Percentiles rank a stretch among this genome's conserved stretches.
These are phyloP conservation scores for Rubia yunnanensis DNA, from an alignment of 257 asterid species.

Conservation along the genomic window DNA sequence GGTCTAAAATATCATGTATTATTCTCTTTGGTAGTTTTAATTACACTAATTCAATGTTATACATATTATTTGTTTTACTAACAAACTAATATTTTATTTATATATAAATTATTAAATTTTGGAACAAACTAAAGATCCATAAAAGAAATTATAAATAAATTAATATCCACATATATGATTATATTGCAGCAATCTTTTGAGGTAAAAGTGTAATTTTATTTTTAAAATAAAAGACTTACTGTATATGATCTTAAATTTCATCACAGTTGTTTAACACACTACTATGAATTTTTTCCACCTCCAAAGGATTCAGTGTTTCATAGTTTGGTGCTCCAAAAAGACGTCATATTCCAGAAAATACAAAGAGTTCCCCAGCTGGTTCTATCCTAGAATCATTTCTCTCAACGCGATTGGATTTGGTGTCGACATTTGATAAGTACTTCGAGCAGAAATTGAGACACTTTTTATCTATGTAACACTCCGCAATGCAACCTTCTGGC, in stretches of 20 bases:
- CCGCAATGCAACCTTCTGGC: background rate
- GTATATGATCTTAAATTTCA: background rate
- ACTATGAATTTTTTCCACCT: background rate
- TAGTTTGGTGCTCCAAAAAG: background rate
- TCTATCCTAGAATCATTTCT: background rate
- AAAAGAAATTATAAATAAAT: too few species aligned
- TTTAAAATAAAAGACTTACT: background rate
- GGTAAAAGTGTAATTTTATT: too few species aligned
- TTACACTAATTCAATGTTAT: too few species aligned
- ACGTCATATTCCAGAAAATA: background rate
- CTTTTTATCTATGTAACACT: background rate
- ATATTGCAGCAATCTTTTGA: too few species aligned
- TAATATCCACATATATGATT: too few species aligned
- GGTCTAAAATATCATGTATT: too few species aligned
- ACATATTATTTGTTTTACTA: too few species aligned
- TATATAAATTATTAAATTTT: too few species aligned
- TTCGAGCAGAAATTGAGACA: background rate
- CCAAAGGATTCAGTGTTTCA: background rate
- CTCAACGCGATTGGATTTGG: background rate
- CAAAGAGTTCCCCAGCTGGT: background rate
- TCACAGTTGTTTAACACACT: background rate
- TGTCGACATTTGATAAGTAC: background rate
- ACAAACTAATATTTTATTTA: too few species aligned
- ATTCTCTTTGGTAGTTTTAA: too few species aligned
- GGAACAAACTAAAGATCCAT: too few species aligned